Evolutionary conservation across 768 basidiomycete genomes (phyloP), one percentile per base, ranked within the genome.

Genomic region (Psilocybe sp.): DNA sequence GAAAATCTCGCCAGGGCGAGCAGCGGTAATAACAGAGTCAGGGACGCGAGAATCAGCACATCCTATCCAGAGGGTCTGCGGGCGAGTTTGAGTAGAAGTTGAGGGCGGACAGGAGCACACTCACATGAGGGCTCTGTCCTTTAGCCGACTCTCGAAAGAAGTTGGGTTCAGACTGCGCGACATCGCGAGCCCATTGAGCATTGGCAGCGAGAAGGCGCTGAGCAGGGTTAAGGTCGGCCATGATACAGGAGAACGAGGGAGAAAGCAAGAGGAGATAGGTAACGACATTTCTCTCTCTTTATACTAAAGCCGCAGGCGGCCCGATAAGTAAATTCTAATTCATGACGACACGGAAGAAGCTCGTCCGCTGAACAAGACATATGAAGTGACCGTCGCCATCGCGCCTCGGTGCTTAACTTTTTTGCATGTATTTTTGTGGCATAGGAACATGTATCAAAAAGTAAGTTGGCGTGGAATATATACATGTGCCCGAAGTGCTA

Each of bases 11-110:
- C 92, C 93, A 0, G 92, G 92, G 54, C 76, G 75, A 8, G 81
- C 72, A 33, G 73, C 80, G 33, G 82, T 84, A 49, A 89, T 70
- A 56, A 89, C 84, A 33, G 81, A 81, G 64, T 92, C 91, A 15
- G 89, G 90, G 2, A 92, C 87, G 54, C 92, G 76, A 10, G 90
- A 93, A 65, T 95, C 92, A 34, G 90, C 78, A 65, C 87, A 90
- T 44, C 87, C 86, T 60, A 90, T 80, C 87, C 86, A 90, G 58
- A 88, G 79, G 10, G 85, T 72, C 87, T 89, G 43, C 40, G 47
- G 52, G 51, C 19, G 47, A 23, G 42, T 40, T 31, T 58, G 44
- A 52, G 19, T 23, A 47, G 38, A 13, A 9, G 20, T 41, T 28
- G 32, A 38, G 46, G 33, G 23, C 33, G 13, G 33, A 54, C n/a